Conservation (phyloP, 208 protist genomes). For the Naegleria lovaniensis region DNA sequence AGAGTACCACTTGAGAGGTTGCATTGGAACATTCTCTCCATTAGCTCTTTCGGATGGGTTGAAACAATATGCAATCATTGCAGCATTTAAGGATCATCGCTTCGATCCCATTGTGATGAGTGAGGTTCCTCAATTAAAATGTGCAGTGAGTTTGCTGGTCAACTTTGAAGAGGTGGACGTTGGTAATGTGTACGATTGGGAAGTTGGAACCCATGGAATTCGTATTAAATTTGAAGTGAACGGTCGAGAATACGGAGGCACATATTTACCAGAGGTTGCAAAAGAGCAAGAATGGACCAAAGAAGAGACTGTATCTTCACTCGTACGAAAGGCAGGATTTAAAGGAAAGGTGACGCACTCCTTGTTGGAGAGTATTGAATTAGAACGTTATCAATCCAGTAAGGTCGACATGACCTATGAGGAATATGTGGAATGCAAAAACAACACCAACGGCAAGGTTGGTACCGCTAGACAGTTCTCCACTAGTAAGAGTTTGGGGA, state of each 20-base stretch:
- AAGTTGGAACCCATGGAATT: slow-evolving; percentile 41
- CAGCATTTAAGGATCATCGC: slow-evolving; percentile 28
- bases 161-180: slow-evolving; percentile 35
- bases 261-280: slow-evolving; percentile 40
- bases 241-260: neutral
- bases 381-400: neutral
- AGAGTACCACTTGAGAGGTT: slow-evolving; percentile 32
- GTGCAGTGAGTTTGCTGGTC: slow-evolving; percentile 29
- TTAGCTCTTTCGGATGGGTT: neutral
- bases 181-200: slow-evolving; percentile 22
- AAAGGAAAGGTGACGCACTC: neutral
- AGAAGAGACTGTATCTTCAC: slow-evolving; percentile 29
- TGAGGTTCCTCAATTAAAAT: slow-evolving; percentile 30
- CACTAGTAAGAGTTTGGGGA: neutral
- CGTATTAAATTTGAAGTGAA: slow-evolving; percentile 26
- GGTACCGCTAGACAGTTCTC: neutral
- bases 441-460: neutral
- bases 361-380: neutral
- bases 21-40: slow-evolving; percentile 40
- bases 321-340: slow-evolving; percentile 13
- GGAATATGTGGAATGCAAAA: neutral
- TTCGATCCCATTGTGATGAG: slow-evolving; percentile 29
- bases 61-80: slow-evolving; percentile 34
- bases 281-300: slow-evolving; percentile 41
- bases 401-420: neutral